Evolutionary conservation across 116 monocot species (phyloP), one percentile per base, ranked within the genome.

Genomic region (Dioscorea cayenensis): DNA sequence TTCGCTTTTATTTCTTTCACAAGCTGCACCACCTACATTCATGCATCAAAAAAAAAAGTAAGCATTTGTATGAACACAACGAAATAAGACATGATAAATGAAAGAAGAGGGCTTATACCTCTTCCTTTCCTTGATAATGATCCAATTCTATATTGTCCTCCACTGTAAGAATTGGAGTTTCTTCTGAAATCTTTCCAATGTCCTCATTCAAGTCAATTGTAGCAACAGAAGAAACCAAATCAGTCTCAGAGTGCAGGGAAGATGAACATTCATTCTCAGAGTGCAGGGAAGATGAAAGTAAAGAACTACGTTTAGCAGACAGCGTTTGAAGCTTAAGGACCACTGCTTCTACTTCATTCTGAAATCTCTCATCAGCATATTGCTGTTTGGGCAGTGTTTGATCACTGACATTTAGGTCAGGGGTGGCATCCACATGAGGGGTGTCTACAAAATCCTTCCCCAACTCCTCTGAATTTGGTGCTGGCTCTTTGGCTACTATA

Each of bases 11-110:
- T 49, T 59, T 79, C 66, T 68, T 75, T 72, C 27, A 85, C 66
- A 69, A 79, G 9, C 32, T 80, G 69, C 52, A 69, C 9, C 72
- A 80, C 60, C 89, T 85, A 63, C 49, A 37, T 14, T 67, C 25
- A 72, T 55, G 55, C n/a, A n/a, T n/a, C 20, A 52, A 38, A 48
- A 36, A 48, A 36, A 43, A 36, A 0, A 67, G 22, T 59, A 13
- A 52, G 58, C 4, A 19, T 60, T 36, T 59, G 0, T 55, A 55
- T 66, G 23, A 19, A 55, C 19, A 6, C 43, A 14, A 32, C 11
- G 43, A 23, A 11, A 62, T 7, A 27, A 25, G 55, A 1, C 18
- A 19, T 18, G 55, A 18, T 55, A 6, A 43, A 43, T 12, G 55
- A 55, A 14, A 55, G 17, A 55, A 55, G 17, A 55, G 55, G 17